A percentile compares a stretch with the other conserved stretches of the same genome.
phyloP scores from a whole-genome alignment of 2,329 filamentous ascomycete genomes.

The Penicillium paneum region DNA sequence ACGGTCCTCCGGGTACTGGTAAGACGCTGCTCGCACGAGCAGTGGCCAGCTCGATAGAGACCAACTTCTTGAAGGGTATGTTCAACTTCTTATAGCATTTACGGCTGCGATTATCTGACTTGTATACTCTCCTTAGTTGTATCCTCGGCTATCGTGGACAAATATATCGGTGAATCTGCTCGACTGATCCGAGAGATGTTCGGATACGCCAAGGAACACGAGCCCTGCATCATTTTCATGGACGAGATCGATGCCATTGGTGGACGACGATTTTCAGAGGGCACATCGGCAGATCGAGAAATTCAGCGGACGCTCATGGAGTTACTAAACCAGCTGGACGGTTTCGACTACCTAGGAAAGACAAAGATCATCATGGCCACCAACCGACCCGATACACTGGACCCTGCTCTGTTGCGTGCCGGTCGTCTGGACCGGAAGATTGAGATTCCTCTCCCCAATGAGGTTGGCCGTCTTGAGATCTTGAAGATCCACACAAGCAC shows the following conservation, averaged over 20 bases:
- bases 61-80: constrained; percentile 94
- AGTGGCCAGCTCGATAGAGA: constrained; percentile 93
- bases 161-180: constrained; percentile 98
- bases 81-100: neutral
- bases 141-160: constrained; percentile 97
- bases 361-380: constrained; percentile 99
- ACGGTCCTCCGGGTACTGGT: constrained; percentile 93
- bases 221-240: constrained; percentile 99
- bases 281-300: constrained; percentile 94
- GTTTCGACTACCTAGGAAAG: constrained; percentile 98
- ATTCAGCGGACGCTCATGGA: constrained; percentile 99
- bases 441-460: constrained; percentile 94
- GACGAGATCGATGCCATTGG: constrained; percentile 99
- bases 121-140: constrained; percentile 62
- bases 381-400: constrained; percentile 92
- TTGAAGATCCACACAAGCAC: constrained; percentile 92
- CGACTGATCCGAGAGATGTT: constrained; percentile 99
- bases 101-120: constrained; percentile 6
- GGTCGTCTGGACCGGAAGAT: constrained; percentile 96
- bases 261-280: constrained; percentile 92
- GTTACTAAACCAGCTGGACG: constrained; percentile 94
- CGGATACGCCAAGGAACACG: constrained; percentile 97
- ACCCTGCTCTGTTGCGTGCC: constrained; percentile 86
- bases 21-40: constrained; percentile 94
- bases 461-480: constrained; percentile 93